Evolutionary conservation across 140 eudicot species (phyloP), one percentile per base, ranked within the genome.

Genomic region (Senecio squalidus): DNA sequence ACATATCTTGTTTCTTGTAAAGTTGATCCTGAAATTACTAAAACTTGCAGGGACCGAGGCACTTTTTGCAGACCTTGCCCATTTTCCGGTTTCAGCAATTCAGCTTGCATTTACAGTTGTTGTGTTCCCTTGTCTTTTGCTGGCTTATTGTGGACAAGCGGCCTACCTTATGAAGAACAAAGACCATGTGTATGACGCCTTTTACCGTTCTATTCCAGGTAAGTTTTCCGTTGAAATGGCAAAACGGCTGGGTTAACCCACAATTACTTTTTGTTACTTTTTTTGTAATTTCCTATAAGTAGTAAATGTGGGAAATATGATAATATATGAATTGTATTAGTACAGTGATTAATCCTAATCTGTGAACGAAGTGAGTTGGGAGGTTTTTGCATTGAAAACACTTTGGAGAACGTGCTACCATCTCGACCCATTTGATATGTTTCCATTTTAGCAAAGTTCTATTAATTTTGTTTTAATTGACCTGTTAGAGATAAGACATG

Each of bases 171-270:
- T 83, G 80, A 50, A 86, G 52, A 81, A 90, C 57, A 69, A 71
- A 58, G 94, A 86, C 2, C 95, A 90, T 68, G 95, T 69, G 24
- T 1, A 11, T 3, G 95, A 90, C 74, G 94, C 97, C n/a, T 90
- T 90, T 72, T 90, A 90, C 73, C 95, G 84, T 39, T 90, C 97
- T 46, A 90, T 90, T 53, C 97, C 97, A 78, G 97, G 97, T 86
- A 54, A 67, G n/a, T 58, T 27, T 48, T 36, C 13, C 4, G 41
- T 36, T 33, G 40, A 33, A 13, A 9, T 33, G 2, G 40, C 40
- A 33, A 33, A 13, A 55, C 10, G 40, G 10, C 3, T n/a, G 15
- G 41, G 41, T 36, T 36, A 13, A 36, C 41, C n/a, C 4, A 36
- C 9, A 55, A n/a, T n/a, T n/a, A 55, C 9, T 15, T 28, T 29